Conservation (phyloP, 1,139 yeast species). For the Yamadazyma diospyri region DNA sequence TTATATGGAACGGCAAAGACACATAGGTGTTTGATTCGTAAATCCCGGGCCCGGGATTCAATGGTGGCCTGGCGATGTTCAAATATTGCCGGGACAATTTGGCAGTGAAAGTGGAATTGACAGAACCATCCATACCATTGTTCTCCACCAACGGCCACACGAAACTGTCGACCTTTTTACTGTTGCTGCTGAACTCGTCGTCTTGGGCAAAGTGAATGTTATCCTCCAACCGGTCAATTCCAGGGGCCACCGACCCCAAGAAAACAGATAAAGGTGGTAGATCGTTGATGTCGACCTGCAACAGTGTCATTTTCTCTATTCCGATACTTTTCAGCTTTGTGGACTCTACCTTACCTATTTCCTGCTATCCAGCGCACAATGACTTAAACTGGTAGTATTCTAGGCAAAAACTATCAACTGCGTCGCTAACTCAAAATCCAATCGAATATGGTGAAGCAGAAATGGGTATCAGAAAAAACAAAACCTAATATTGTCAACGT, state of each 20-base stretch:
- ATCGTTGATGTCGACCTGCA: slow-evolving; percentile 11
- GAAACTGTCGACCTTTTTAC: slow-evolving; percentile 7
- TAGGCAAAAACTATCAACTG: too few relatives aligned
- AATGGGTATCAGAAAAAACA: too few relatives aligned
- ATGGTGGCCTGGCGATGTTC: slow-evolving; percentile 39
- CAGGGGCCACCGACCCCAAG: slow-evolving; percentile 40
- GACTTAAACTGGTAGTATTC: too few relatives aligned
- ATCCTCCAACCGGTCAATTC: slow-evolving; percentile 29
- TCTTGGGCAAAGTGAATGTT: slow-evolving; percentile 31
- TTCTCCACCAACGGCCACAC: slow-evolving; percentile 35
- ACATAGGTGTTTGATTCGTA: slow-evolving; percentile 42
- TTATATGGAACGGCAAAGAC: slow-evolving; percentile 40
- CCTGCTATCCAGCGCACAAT: too few relatives aligned
- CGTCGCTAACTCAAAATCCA: not conserved
- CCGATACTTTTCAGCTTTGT: too few relatives aligned
- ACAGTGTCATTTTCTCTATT: slow-evolving; percentile 14
- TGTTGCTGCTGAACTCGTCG: slow-evolving; percentile 2
- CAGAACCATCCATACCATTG: slow-evolving; percentile 10
- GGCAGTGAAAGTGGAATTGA: slow-evolving; percentile 7
- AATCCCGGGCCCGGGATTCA: slow-evolving; percentile 20
- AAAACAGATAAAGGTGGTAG: slow-evolving; percentile 28
- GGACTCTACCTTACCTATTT: too few relatives aligned
- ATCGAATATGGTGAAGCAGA: not conserved
- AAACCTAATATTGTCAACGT: too few relatives aligned
- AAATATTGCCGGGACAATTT: slow-evolving; percentile 24